phyloP scores from a whole-genome alignment of 1,284 basidiomycete genomes.

The Amylostereum chailletii region DNA sequence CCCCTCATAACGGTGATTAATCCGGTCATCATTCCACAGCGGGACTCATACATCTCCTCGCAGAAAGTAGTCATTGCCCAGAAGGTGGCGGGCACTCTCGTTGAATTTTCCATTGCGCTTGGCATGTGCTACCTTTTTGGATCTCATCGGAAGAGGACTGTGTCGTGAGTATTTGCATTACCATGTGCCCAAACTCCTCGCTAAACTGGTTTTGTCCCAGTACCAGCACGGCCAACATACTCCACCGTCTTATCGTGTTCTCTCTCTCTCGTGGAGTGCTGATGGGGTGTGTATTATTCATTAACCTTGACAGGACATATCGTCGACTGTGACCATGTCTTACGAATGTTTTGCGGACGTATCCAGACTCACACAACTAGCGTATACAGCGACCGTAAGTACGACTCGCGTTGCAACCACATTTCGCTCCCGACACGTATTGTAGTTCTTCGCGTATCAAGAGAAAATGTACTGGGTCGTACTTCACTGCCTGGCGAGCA shows the following conservation, averaged over 20 bases:
- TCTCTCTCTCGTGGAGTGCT: background rate
- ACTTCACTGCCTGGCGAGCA: too few relatives aligned
- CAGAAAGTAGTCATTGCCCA: background rate
- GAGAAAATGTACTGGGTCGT: too few relatives aligned
- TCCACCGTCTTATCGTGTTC: slow-evolving; percentile 1
- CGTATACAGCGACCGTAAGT: too few relatives aligned
- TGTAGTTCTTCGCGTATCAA: too few relatives aligned
- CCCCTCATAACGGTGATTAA: too few relatives aligned
- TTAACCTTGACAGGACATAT: too few relatives aligned
- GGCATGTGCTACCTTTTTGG: background rate
- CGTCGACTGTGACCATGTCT: too few relatives aligned
- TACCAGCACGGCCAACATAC: slow-evolving; percentile 2
- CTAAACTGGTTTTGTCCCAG: background rate
- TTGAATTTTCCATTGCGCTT: background rate
- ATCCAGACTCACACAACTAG: too few relatives aligned
- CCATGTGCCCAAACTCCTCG: background rate
- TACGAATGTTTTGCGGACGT: too few relatives aligned
- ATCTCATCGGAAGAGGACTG: background rate
- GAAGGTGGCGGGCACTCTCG: background rate
- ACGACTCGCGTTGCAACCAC: too few relatives aligned
- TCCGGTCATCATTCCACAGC: too few relatives aligned
- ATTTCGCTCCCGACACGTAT: too few relatives aligned
- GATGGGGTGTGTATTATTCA: background rate
- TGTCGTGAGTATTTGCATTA: background rate
- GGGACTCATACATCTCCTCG: background rate